Percentiles rank a stretch among this genome's conserved stretches.
These are phyloP conservation scores for Nothopassalora personata DNA, from an alignment of 2,329 filamentous ascomycete species.

Conservation along the genomic window DNA sequence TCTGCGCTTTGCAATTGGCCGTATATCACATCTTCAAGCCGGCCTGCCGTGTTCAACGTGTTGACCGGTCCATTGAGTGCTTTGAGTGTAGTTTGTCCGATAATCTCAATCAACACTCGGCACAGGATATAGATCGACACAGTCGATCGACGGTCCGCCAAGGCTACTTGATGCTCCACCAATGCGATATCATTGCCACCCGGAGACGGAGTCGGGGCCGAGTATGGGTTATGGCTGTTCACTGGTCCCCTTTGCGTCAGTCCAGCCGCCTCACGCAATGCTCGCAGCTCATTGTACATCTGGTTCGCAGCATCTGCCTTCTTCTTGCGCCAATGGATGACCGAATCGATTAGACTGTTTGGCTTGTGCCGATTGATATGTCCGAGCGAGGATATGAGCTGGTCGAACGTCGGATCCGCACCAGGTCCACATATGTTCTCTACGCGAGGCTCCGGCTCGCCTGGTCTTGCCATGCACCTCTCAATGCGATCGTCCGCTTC, in stretches of 20 bases:
- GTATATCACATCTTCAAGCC: constrained; percentile 92
- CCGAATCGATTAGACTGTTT: constrained; percentile 89
- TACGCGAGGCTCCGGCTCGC: constrained; percentile 75
- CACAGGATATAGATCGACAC: constrained; percentile 96
- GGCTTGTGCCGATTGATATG: constrained; percentile 93
- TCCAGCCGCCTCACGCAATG: constrained; percentile 20
- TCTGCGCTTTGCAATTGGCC: constrained; percentile 88
- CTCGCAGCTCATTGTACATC: constrained; percentile 29
- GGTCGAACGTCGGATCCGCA: constrained; percentile 83
- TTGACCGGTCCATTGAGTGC: constrained; percentile 52
- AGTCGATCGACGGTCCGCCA: constrained; percentile 73
- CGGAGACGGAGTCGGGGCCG: constrained; percentile 19
- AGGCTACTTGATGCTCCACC: constrained; percentile 28
- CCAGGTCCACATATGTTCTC: constrained; percentile 88
- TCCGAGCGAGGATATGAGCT: constrained; percentile 85
- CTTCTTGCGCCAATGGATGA: constrained; percentile 96
- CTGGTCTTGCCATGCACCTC: constrained; percentile 73
- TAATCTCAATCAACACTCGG: constrained; percentile 87
- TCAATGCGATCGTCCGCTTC: constrained; percentile 96
- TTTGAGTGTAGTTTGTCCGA: constrained; percentile 77
- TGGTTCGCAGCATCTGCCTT: constrained; percentile 76
- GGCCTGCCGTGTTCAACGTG: constrained; percentile 86
- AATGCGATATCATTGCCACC: constrained; percentile 23
- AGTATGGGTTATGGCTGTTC: constrained; percentile 12
- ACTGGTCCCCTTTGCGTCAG: constrained; percentile 21